Evolutionary conservation across 768 basidiomycete species (phyloP), one percentile per base, ranked within the genome.

Genomic region (Bullera alba): DNA sequence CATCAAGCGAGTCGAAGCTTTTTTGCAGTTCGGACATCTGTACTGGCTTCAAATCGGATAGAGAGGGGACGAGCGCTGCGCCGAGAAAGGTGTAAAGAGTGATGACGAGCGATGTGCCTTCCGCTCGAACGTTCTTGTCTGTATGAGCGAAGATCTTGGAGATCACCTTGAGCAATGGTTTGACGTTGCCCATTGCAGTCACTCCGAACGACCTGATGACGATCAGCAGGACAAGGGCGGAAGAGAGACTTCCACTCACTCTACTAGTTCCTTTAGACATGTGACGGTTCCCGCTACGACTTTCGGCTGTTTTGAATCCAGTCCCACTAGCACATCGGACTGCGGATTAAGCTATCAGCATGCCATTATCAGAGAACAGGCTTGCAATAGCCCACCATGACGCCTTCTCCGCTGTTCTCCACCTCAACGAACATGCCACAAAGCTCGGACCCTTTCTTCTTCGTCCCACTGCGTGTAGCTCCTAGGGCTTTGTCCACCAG

Each of bases 401-500:
- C 85, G 15, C 85, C 87, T 52, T 85, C 79, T 22, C 82, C 92
- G 38, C 80, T 77, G 72, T 95, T 96, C 74, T 92, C 92, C 26
- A 90, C 85, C 70, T 96, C 95, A 29, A 89, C 84, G 69, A 90
- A 97, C 69, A 92, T 86, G 60, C 91, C 73, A 46, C 81, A 79
- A 14, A 95, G 79, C 62, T 96, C 95, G 34, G 87, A 73, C 12
- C 87, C 86, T 53, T 92, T 86, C 54, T 78, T 80, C 76, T 84
- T 95, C 16, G 93, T 96, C 19, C 88, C 90, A 8, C 85, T 84
- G 66, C 92, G 80, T 32, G 90, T 76, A 17, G 92, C 90, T 22
- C 93, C 91, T 48, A 95, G 80, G 65, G 88, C 90, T 73, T 99
- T 99, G 65, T 99, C 95, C 30, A 97, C 91, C 52, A 99, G 74